A percentile compares a stretch with the other conserved stretches of the same genome.
These are phyloP conservation scores for Aspergillus novofumigatus DNA, from an alignment of 2,329 filamentous ascomycete genomes.

Conservation along the genomic window DNA sequence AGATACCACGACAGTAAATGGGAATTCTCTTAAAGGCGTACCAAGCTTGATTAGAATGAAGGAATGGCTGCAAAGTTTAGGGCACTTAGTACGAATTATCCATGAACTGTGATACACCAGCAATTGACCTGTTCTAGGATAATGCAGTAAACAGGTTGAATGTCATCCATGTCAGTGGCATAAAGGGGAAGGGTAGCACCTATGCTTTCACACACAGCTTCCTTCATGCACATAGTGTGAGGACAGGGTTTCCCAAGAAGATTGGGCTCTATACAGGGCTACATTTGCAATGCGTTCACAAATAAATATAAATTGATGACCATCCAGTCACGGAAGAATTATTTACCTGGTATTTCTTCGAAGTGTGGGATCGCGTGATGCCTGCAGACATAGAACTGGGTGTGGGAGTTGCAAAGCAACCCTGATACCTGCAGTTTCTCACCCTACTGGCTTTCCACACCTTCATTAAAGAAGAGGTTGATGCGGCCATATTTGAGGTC, in stretches of 20 bases:
- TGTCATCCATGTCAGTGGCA: constrained; percentile 67
- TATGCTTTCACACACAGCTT: constrained; percentile 58
- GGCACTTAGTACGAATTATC: constrained; percentile 23
- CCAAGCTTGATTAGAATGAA: constrained; percentile 31
- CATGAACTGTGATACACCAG: neutral
- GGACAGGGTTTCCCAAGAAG: constrained; percentile 22
- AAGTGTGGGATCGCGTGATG: constrained; percentile 36
- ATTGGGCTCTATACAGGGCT: constrained; percentile 28
- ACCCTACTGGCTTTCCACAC: constrained; percentile 63
- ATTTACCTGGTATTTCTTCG: constrained; percentile 25
- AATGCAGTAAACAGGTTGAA: constrained; percentile 58
- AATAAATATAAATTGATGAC: constrained; percentile 37
- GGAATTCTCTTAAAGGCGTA: constrained; percentile 16
- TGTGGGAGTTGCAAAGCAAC: constrained; percentile 24
- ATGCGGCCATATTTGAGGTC: constrained; percentile 62
- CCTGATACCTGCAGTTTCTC: constrained; percentile 51
- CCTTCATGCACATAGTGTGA: constrained; percentile 41
- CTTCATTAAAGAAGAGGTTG: constrained; percentile 60
- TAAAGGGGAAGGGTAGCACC: constrained; percentile 73
- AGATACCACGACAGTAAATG: constrained; percentile 3
- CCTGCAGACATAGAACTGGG: neutral
- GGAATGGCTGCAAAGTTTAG: constrained; percentile 28
- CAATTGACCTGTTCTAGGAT: constrained; percentile 16
- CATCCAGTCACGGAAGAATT: constrained; percentile 23
- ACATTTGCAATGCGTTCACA: constrained; percentile 27